phyloP scores from a whole-genome alignment of 2,329 filamentous ascomycete species.

The Ascocoryne sarcoides region DNA sequence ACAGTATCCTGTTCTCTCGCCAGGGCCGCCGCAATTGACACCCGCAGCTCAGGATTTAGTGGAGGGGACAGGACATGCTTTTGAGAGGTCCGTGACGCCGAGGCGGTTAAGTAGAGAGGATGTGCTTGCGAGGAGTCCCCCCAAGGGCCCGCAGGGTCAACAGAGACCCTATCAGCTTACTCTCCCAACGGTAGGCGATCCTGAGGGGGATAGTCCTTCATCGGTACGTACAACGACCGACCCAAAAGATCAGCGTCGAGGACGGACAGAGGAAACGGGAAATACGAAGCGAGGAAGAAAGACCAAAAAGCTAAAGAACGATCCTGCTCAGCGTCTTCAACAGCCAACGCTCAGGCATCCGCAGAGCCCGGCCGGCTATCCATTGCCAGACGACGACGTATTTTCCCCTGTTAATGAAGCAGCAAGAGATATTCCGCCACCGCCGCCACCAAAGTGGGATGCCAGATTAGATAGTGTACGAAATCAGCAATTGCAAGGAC shows the following conservation, averaged over 20 bases:
- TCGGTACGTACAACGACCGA: neutral
- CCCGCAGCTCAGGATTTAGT: no score
- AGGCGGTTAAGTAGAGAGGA: conserved; percentile 21
- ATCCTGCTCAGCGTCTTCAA: conserved; percentile 13
- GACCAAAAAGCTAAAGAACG: no score
- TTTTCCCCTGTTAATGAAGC: conserved; percentile 20
- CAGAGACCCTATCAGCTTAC: conserved; percentile 27
- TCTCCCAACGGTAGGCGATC: conserved; percentile 17
- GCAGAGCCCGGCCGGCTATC: conserved; percentile 20
- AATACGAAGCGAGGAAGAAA: no score
- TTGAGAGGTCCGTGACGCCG: neutral
- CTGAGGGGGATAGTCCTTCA: conserved; percentile 6
- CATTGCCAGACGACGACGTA: conserved; percentile 17
- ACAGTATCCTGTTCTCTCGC: no score
- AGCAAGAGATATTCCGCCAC: conserved; percentile 15
- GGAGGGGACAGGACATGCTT: no score
- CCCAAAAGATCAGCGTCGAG: no score
- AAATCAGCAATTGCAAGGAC: neutral
- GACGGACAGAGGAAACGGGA: no score
- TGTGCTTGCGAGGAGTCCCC: conserved; percentile 24
- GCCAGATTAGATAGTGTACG: neutral
- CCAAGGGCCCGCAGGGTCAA: conserved; percentile 19
- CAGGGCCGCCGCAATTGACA: no score
- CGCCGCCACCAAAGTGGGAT: conserved; percentile 18
- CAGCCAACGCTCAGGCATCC: conserved; percentile 17